Percentiles rank a stretch among this genome's conserved stretches.
Conservation (phyloP, 352 stramenopile genomes). For the Blastocystis sp. region DNA sequence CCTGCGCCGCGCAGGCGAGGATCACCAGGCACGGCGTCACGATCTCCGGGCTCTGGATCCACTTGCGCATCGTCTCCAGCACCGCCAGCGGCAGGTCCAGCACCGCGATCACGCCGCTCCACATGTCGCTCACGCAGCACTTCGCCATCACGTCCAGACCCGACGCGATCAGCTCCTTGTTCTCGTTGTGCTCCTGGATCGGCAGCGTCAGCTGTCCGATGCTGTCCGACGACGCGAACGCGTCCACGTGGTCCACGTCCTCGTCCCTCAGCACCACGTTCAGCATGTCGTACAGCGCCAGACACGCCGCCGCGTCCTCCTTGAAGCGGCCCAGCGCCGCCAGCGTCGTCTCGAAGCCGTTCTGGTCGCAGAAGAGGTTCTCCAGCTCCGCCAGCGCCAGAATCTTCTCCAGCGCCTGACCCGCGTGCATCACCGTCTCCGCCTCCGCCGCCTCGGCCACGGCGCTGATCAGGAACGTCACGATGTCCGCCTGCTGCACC, state of each 20-base stretch:
- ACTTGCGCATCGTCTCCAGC: conserved; percentile 48
- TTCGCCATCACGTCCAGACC: conserved; percentile 31
- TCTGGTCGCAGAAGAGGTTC: conserved; percentile 24
- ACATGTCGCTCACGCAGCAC: conserved; percentile 38
- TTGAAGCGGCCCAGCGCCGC: conserved; percentile 7
- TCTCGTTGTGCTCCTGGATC: conserved; percentile 32
- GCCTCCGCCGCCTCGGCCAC: conserved; percentile 5
- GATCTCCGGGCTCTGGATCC: background rate
- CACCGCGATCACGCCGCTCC: background rate
- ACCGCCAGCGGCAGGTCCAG: conserved; percentile 42
- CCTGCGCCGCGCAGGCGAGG: conserved; percentile 37
- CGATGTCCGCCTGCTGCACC: conserved; percentile 58
- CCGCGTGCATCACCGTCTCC: conserved; percentile 54
- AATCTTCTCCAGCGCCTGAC: conserved; percentile 21
- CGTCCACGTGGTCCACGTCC: conserved; percentile 12
- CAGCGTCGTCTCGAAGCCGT: conserved; percentile 29
- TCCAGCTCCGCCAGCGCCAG: conserved; percentile 4
- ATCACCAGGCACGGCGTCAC: conserved; percentile 52
- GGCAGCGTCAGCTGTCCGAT: conserved; percentile 46
- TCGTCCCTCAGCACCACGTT: conserved; percentile 48
- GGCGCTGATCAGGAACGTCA: conserved; percentile 5
- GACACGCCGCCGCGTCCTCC: background rate
- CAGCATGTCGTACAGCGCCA: conserved; percentile 57
- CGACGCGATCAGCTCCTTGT: conserved; percentile 37
- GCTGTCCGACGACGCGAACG: conserved; percentile 2